These are phyloP conservation scores for Fragosphaeria purpurea DNA, from an alignment of 2,329 filamentous ascomycete genomes.

Conservation along the genomic window DNA sequence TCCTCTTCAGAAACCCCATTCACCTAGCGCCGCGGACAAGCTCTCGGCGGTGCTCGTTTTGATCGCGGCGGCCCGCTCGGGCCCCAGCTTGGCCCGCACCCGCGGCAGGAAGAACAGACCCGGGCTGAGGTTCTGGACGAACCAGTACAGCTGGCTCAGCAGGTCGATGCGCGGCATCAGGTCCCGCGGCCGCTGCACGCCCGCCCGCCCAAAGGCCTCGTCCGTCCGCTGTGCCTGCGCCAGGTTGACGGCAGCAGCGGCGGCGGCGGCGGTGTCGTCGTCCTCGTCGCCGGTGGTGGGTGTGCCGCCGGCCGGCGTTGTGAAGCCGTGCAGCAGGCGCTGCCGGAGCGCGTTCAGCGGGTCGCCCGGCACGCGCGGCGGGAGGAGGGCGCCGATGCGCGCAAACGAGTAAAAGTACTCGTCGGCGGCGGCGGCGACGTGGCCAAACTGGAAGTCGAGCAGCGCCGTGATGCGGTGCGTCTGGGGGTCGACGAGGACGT, in stretches of 20 bases:
- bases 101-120: background rate
- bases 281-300: too few species aligned
- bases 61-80: background rate
- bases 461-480: slow-evolving; percentile 20
- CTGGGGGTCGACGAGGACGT: slow-evolving; percentile 19
- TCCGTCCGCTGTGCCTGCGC: background rate
- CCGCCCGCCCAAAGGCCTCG: background rate
- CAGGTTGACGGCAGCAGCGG: too few species aligned
- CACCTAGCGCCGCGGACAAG: too few species aligned
- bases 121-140: slow-evolving; percentile 1
- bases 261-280: too few species aligned
- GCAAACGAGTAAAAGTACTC: slow-evolving; percentile 11
- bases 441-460: slow-evolving; percentile 11
- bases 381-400: background rate
- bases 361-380: background rate
- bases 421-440: slow-evolving; percentile 8
- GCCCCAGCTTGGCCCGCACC: background rate
- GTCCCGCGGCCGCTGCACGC: background rate
- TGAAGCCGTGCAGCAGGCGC: background rate
- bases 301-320: too few species aligned
- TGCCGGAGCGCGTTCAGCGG: too few species aligned
- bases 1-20: too few species aligned
- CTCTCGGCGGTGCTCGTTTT: background rate
- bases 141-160: background rate
- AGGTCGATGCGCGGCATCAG: background rate